These are phyloP conservation scores for Atkinsonella hypoxylon DNA, from an alignment of 2,329 filamentous ascomycete genomes.

Conservation along the genomic window DNA sequence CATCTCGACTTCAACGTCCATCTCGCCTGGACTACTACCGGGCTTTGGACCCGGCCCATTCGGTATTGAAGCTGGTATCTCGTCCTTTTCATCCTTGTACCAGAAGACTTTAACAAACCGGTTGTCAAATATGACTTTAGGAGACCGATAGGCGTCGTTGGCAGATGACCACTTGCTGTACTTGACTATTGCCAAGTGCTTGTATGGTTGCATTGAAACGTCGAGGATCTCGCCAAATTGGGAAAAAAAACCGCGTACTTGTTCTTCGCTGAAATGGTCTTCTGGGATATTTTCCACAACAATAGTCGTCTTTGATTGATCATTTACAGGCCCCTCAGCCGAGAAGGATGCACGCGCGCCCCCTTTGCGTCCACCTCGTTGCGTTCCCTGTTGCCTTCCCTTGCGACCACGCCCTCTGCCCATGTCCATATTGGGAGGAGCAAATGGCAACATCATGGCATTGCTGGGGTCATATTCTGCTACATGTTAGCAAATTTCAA, in stretches of 20 bases:
- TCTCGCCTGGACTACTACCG: constrained; percentile 10
- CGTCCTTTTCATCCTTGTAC: constrained; percentile 45
- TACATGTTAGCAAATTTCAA: too few species aligned
- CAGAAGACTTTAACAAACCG: constrained; percentile 78
- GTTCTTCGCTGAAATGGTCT: constrained; percentile 53
- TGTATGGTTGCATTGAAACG: constrained; percentile 53
- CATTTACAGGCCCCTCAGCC: constrained; percentile 47
- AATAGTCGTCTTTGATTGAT: constrained; percentile 53
- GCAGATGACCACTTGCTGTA: constrained; percentile 56
- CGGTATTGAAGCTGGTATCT: constrained; percentile 14
- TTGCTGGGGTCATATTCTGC: constrained; percentile 24
- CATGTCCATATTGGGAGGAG: constrained; percentile 14
- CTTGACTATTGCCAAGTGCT: constrained; percentile 56
- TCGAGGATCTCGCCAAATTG: constrained; percentile 57
- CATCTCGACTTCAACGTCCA: constrained; percentile 37
- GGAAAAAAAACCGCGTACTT: constrained; percentile 56
- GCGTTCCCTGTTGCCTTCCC: constrained; percentile 18
- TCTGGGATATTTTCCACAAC: constrained; percentile 70
- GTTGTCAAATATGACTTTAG: constrained; percentile 74
- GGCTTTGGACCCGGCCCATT: constrained; percentile 14
- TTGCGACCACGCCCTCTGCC: constrained; percentile 22
- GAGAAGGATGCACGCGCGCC: constrained; percentile 47
- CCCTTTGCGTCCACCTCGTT: constrained; percentile 23
- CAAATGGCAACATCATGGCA: constrained; percentile 13
- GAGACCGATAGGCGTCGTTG: constrained; percentile 59